Evolutionary conservation across 1,139 yeast genomes (phyloP).

Genomic region (Kluyveromyces marxianus): DNA sequence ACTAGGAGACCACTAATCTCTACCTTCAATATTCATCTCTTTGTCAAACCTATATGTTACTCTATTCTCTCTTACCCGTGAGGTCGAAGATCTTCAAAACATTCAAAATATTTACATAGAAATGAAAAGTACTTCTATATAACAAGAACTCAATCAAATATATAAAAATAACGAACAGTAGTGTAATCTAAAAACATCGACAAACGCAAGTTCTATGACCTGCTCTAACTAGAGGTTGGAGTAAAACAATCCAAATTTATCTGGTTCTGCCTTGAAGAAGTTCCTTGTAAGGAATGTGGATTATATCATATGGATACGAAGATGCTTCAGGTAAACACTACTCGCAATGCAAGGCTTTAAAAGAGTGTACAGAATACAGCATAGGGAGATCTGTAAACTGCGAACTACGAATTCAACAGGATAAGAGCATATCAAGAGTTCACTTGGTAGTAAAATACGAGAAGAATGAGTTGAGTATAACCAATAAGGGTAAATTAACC

Average conservation of each 20-base stretch:
- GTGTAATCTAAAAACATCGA: no score
- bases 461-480: constrained; percentile 7
- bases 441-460: constrained; percentile 19
- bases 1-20: constrained; percentile 8
- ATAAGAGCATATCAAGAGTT: constrained; percentile 29
- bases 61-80: no score
- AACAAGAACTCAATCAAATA: no score
- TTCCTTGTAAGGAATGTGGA: constrained; percentile 28
- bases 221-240: no score
- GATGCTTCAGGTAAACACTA: constrained; percentile 13
- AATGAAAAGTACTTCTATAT: no score
- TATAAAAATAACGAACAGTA: no score
- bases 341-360: constrained; percentile 9
- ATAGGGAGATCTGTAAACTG: constrained; percentile 29
- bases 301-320: constrained; percentile 19
- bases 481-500: constrained; percentile 25
- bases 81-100: no score
- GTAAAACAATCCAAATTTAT: neutral
- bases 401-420: constrained; percentile 22
- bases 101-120: no score
- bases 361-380: constrained; percentile 10
- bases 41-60: neutral
- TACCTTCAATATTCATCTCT: neutral
- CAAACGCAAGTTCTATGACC: no score
- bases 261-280: neutral